Evolutionary conservation across 2,329 filamentous ascomycete species (phyloP).

Genomic region (Chaetothyriales sp.): DNA sequence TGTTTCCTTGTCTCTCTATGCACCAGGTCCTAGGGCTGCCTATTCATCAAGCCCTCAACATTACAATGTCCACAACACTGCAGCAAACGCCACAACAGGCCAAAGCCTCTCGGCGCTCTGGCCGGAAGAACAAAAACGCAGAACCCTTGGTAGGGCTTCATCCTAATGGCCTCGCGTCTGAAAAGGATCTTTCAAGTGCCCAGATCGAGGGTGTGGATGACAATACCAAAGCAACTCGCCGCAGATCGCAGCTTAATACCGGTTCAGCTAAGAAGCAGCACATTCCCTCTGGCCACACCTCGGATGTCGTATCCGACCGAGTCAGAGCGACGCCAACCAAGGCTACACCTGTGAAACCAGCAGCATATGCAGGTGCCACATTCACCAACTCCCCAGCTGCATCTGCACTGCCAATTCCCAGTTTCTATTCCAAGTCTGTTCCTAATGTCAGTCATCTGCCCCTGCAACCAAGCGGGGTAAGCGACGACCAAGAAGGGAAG

Average conservation of each 20-base stretch:
- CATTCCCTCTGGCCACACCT: not conserved
- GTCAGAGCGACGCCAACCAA: constrained; percentile 13
- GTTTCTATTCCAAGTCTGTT: constrained; percentile 64
- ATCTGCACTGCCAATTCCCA: constrained; percentile 77
- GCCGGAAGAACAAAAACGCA: constrained; percentile 22
- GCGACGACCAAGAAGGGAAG: constrained; percentile 30
- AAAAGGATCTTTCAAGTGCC: constrained; percentile 20
- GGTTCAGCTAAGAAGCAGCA: not conserved
- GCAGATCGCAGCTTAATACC: not conserved
- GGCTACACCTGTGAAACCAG: constrained; percentile 30
- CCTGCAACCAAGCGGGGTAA: constrained; percentile 16
- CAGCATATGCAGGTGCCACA: constrained; percentile 75
- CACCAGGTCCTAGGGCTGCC: constrained; percentile 26
- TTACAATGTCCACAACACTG: constrained; percentile 32
- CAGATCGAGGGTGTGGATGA: constrained; percentile 11
- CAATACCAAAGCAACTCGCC: not conserved
- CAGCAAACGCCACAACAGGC: constrained; percentile 23
- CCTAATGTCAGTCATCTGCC: constrained; percentile 40
- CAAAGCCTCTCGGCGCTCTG: constrained; percentile 30
- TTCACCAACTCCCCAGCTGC: constrained; percentile 92
- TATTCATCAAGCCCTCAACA: constrained; percentile 33
- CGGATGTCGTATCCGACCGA: not conserved
- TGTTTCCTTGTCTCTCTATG: constrained; percentile 19
- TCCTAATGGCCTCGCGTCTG: constrained; percentile 22
- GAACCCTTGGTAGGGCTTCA: constrained; percentile 1